Evolutionary conservation across 148 eudicot genomes (phyloP).

Genomic region (Camellia lanceoleosa): DNA sequence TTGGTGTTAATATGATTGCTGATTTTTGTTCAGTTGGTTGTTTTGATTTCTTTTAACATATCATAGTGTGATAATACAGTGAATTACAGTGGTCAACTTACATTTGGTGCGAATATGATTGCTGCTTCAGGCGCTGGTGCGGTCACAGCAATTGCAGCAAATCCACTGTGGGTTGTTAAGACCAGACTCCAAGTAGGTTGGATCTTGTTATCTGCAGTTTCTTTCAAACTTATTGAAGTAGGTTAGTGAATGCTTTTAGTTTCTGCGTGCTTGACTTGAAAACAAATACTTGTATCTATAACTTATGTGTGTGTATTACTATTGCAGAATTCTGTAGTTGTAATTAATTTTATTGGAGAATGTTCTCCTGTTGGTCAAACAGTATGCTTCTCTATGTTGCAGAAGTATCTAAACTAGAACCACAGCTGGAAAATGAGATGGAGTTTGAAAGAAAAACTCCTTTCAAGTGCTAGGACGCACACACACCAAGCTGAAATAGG

Average conservation of each 20-base stretch:
- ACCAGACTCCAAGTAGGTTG: conserved; percentile 93
- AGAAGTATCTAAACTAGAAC: conserved; percentile 4
- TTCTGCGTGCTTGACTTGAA: neutral
- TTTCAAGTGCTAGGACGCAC: neutral
- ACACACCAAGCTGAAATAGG: neutral
- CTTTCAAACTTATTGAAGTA: neutral
- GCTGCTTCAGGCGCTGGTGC: no score
- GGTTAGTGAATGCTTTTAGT: neutral
- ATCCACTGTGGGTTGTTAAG: conserved; percentile 99
- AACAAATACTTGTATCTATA: neutral
- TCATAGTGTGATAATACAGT: conserved; percentile 30
- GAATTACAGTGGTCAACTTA: neutral
- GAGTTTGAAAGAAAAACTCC: neutral
- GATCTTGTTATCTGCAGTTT: conserved; percentile 16
- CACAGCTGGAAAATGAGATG: neutral
- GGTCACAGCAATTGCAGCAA: conserved; percentile 43
- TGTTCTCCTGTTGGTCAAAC: conserved; percentile 1
- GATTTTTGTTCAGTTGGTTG: neutral
- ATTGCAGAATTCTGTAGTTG: conserved; percentile 1
- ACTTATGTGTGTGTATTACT: neutral
- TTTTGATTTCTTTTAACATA: conserved; percentile 6
- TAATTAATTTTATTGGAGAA: neutral
- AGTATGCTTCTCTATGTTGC: neutral
- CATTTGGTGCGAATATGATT: neutral
- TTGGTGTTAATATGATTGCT: neutral